Evolutionary conservation across 306 rosid species (phyloP).

Genomic region (Dalbergia oliveri): DNA sequence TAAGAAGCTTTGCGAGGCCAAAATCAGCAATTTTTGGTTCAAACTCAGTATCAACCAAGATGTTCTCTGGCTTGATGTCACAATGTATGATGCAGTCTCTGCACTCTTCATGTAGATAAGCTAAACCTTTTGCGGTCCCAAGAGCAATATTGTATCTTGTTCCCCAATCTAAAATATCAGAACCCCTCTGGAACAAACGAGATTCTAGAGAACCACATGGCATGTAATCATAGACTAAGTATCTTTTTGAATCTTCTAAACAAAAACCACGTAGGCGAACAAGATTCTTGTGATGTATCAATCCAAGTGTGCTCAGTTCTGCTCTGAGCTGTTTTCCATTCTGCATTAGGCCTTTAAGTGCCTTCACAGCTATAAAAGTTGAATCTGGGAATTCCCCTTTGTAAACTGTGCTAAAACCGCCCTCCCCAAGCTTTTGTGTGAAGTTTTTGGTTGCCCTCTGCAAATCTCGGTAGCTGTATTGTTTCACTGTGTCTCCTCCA

Average conservation of each 20-base stretch:
- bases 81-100: constrained; percentile 60
- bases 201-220: constrained; percentile 57
- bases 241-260: constrained; percentile 41
- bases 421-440: constrained; percentile 51
- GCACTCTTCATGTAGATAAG: constrained; percentile 57
- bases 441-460: constrained; percentile 57
- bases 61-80: constrained; percentile 65
- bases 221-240: constrained; percentile 59
- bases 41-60: constrained; percentile 51
- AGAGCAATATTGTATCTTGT: constrained; percentile 53
- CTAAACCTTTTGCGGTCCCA: constrained; percentile 55
- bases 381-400: constrained; percentile 47
- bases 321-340: constrained; percentile 53
- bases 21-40: constrained; percentile 58
- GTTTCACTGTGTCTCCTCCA: constrained; percentile 50
- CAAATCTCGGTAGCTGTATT: constrained; percentile 41
- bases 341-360: constrained; percentile 44
- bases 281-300: constrained; percentile 56
- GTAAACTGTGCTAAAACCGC: constrained; percentile 62
- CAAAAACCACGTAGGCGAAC: constrained; percentile 57
- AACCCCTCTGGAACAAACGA: constrained; percentile 32
- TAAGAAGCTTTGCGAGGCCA: constrained; percentile 56
- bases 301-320: constrained; percentile 55
- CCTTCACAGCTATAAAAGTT: constrained; percentile 57
- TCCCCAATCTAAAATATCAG: constrained; percentile 45